Evolutionary conservation across 2,329 filamentous ascomycete species (phyloP).

Genomic region (Fusarium aywerte): DNA sequence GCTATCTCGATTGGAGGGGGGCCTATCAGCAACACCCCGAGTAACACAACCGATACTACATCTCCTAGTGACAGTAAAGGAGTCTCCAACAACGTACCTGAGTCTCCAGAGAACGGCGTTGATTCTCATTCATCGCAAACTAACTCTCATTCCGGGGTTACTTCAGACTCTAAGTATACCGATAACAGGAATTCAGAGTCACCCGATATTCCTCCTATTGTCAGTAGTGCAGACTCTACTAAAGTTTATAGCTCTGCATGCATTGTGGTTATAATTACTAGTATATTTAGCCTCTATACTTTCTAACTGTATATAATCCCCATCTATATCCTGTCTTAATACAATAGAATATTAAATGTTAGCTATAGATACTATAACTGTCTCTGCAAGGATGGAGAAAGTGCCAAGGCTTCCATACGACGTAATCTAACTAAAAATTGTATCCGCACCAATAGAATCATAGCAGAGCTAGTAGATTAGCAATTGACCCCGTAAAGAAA

Average conservation of each 20-base stretch:
- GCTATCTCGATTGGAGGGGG: not conserved
- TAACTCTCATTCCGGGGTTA: not conserved
- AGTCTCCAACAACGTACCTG: not conserved
- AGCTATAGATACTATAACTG: too few relatives aligned
- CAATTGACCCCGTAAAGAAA: not conserved
- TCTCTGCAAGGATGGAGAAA: too few relatives aligned
- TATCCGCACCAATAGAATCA: not conserved
- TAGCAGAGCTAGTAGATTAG: not conserved
- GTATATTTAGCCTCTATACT: too few relatives aligned
- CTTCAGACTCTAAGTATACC: not conserved
- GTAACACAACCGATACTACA: not conserved
- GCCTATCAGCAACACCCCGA: fast-evolving
- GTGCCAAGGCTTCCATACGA: not conserved
- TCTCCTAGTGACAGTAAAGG: not conserved
- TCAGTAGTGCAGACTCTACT: not conserved
- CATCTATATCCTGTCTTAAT: too few relatives aligned
- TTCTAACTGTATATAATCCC: too few relatives aligned
- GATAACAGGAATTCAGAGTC: too few relatives aligned
- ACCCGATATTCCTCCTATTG: not conserved
- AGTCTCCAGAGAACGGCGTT: not conserved
- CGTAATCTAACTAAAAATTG: not conserved
- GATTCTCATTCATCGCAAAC: not conserved
- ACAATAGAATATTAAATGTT: too few relatives aligned
- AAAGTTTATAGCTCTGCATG: not conserved
- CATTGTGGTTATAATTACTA: not conserved